Conservation (phyloP, 345 rosid species). For the Syzygium aqueum region DNA sequence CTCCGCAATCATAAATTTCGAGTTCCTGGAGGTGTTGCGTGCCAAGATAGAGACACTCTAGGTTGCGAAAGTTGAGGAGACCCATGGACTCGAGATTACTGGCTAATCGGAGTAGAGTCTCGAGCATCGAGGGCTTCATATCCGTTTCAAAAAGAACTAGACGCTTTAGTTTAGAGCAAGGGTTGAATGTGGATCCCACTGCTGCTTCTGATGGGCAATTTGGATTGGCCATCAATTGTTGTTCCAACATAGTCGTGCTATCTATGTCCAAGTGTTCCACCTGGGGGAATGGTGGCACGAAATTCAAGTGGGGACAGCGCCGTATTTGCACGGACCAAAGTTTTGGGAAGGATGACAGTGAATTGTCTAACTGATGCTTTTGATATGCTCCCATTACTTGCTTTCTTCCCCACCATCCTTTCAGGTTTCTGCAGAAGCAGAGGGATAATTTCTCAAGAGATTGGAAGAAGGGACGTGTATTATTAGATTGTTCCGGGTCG, state of each 20-base stretch:
- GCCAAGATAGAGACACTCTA: neutral
- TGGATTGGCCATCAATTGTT: neutral
- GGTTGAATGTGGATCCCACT: neutral
- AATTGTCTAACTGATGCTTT: neutral
- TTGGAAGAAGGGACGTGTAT: neutral
- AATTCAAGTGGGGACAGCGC: rapidly evolving
- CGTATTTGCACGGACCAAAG: rapidly evolving
- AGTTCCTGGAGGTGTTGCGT: neutral
- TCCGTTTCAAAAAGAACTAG: rapidly evolving
- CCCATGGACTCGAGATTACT: neutral
- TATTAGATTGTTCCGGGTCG: neutral
- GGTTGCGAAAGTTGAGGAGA: rapidly evolving
- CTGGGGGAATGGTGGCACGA: neutral
- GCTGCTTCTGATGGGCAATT: neutral
- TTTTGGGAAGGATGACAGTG: neutral
- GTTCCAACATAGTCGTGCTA: rapidly evolving
- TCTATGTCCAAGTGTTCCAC: rapidly evolving
- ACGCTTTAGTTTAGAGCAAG: neutral
- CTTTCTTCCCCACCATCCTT: neutral
- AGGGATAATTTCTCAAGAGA: neutral
- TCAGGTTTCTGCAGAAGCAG: neutral
- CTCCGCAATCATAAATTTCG: rapidly evolving
- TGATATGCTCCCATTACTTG: too few relatives aligned
- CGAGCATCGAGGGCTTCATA: too few relatives aligned
- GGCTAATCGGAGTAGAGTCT: neutral